phyloP scores from a whole-genome alignment of 176 grass and related monocot species.

The Triticum timopheevii region DNA sequence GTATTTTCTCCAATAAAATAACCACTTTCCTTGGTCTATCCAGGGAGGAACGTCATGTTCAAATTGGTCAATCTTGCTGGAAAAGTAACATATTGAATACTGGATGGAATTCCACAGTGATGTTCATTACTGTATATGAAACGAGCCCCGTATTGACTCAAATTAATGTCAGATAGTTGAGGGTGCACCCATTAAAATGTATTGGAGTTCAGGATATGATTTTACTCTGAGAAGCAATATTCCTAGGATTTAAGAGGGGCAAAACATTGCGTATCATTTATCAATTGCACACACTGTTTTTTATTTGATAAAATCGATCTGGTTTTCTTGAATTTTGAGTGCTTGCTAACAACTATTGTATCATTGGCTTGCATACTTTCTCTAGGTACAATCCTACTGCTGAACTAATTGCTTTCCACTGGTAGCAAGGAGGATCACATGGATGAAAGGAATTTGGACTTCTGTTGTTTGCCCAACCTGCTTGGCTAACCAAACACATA shows the following conservation, averaged over 20 bases:
- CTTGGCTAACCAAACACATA: neutral
- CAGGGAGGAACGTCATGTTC: neutral
- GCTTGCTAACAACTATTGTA: neutral
- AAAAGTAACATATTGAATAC: conserved; percentile 5
- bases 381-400: neutral
- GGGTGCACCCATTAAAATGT: neutral
- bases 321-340: neutral
- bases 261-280: neutral
- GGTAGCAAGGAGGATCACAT: neutral
- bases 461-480: neutral
- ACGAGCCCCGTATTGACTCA: neutral
- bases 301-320: neutral
- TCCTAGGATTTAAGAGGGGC: neutral
- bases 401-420: neutral
- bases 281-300: neutral
- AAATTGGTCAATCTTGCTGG: neutral
- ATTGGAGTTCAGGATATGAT: neutral
- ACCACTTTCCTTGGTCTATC: neutral
- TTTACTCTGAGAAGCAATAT: neutral
- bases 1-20: neutral
- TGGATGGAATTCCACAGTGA: neutral
- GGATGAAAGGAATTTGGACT: neutral
- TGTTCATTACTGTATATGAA: conserved; percentile 12
- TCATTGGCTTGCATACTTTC: neutral
- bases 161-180: neutral